Conservation (phyloP, 129 eudicot species). For the Flaveria bidentis region DNA sequence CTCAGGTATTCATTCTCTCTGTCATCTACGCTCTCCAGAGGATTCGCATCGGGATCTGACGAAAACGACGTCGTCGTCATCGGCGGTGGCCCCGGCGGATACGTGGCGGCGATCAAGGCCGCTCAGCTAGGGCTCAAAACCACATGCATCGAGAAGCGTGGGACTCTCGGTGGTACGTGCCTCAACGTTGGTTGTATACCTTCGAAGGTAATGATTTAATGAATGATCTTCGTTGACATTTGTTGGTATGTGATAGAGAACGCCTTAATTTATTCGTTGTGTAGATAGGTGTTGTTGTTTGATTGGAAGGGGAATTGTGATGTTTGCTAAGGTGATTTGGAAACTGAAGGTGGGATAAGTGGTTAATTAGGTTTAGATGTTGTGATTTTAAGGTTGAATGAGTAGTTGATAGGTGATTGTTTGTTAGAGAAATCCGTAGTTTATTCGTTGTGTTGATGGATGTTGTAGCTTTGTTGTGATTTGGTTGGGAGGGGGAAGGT, state of each 20-base stretch:
- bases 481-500: too few species aligned
- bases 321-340: too few species aligned
- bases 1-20: conserved; percentile 3
- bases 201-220: background rate
- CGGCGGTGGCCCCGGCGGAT: conserved; percentile 19
- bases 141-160: conserved; percentile 12
- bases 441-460: background rate
- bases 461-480: background rate
- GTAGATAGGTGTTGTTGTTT: background rate
- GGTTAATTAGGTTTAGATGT: too few species aligned
- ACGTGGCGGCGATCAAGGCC: conserved; percentile 12
- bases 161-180: conserved; percentile 11
- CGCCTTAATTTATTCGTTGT: background rate
- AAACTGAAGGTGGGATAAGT: too few species aligned
- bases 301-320: too few species aligned
- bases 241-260: background rate
- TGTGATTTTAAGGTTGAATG: too few species aligned
- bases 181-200: conserved; percentile 12
- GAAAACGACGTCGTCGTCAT: conserved; percentile 17
- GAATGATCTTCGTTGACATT: background rate
- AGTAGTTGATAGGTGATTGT: too few species aligned
- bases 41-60: conserved; percentile 13
- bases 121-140: conserved; percentile 20
- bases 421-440: background rate
- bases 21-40: conserved; percentile 5